Evolutionary conservation across 306 rosid species (phyloP), one percentile per base, ranked within the genome.

Genomic region (Corylus heterophylla): DNA sequence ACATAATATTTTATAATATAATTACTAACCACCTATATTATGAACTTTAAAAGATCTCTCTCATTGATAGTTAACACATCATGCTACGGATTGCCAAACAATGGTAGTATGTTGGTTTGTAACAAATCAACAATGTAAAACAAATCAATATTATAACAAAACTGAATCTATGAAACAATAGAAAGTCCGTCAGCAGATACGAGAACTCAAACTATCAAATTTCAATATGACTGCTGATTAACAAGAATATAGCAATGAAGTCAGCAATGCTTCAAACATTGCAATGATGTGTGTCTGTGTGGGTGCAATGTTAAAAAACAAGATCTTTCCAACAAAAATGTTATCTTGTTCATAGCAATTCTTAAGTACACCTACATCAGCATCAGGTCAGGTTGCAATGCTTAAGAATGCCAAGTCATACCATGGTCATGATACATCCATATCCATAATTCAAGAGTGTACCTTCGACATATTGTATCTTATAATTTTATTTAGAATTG

Each of bases 361-460:
- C 66, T 9, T 12, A 59, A 25, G 39, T 59, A 59, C 37, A 59
- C 37, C 35, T 3, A 8, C 37, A 11, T 27, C 37, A 59, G 42
- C 54, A 84, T 64, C 59, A 80, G 80, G 75, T 64, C 59, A 80
- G 80, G 75, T 80, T 79, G 78, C 71, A 68, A 59, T 69, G 45
- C 55, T 72, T n/a, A 61, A 18, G 49, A 58, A 54, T 79, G 68
- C 75, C 64, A 82, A 64, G 39, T 67, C 83, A 80, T 78, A 84
- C 81, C 86, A 74, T 82, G 56, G 77, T 83, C 62, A 66, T 49
- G 74, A 84, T 54, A 87, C 77, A 86, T 74, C 88, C 79, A 84
- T 84, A 77, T 73, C 67, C 84, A 71, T 85, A 73, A 83, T 74
- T 25, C 81, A 70, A 76, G 39, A 71, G 56, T 45, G 72, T 83